Conservation (phyloP, 2,329 filamentous ascomycete genomes). For the Epichloe scottii region DNA sequence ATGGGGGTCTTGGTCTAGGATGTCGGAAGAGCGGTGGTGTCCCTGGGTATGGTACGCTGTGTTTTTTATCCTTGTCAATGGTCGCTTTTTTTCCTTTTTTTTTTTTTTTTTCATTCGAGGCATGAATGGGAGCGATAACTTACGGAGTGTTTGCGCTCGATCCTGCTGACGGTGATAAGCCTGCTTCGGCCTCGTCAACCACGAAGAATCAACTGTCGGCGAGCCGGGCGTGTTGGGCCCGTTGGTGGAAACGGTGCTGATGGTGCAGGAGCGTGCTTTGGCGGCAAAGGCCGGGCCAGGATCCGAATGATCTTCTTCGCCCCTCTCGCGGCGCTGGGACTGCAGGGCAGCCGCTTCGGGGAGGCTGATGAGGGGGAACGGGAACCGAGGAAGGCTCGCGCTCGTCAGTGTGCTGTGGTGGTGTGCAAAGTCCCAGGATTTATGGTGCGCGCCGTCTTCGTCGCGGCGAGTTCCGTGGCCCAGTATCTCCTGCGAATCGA, state of each 20-base stretch:
- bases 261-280: conserved; percentile 17
- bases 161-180: background rate
- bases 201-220: conserved; percentile 6
- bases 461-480: background rate
- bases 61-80: background rate
- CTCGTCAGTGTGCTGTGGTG: conserved; percentile 13
- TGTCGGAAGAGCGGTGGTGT: conserved; percentile 3
- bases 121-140: background rate
- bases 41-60: background rate
- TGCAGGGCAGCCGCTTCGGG: conserved; percentile 24
- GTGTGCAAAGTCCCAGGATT: conserved; percentile 5
- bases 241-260: conserved; percentile 18
- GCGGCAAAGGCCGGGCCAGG: conserved; percentile 15
- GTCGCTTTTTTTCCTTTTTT: background rate
- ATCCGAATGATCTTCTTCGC: conserved; percentile 26
- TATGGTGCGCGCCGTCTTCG: background rate
- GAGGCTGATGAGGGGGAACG: conserved; percentile 25
- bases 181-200: conserved; percentile 1
- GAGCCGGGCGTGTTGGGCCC: conserved; percentile 17
- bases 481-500: conserved; percentile 6
- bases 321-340: conserved; percentile 18
- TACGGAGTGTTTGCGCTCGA: conserved; percentile 2
- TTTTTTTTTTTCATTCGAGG: background rate
- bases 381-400: conserved; percentile 15
- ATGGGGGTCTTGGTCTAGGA: conserved; percentile 1